phyloP scores from a whole-genome alignment of 176 grass and related monocot genomes.

The Musa beccarii region DNA sequence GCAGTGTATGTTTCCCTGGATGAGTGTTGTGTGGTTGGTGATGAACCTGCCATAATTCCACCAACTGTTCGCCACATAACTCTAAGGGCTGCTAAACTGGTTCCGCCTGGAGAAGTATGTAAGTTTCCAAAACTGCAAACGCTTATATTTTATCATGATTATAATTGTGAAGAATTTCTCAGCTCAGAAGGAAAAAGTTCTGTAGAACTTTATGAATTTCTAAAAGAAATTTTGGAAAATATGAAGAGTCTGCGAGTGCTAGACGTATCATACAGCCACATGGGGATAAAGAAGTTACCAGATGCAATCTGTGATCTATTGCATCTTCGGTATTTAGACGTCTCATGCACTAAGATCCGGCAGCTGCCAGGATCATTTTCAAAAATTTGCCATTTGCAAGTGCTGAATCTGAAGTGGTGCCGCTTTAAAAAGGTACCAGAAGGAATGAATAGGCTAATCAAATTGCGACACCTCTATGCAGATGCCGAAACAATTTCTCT shows the following conservation, averaged over 20 bases:
- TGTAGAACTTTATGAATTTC: too few species aligned
- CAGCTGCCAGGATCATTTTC: not conserved
- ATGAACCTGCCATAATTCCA: too few species aligned
- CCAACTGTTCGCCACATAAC: too few species aligned
- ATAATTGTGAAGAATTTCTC: too few species aligned
- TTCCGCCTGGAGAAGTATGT: too few species aligned
- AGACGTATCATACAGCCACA: constrained; percentile 17
- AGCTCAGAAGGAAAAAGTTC: too few species aligned
- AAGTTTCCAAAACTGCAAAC: too few species aligned
- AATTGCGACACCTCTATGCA: constrained; percentile 23
- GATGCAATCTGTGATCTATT: not conserved
- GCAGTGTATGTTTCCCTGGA: too few species aligned
- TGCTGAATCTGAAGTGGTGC: not conserved
- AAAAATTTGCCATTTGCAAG: not conserved
- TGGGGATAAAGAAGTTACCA: not conserved
- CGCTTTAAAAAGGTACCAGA: constrained; percentile 14
- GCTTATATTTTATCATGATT: too few species aligned
- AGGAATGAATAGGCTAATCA: constrained; percentile 17
- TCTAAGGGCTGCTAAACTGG: too few species aligned
- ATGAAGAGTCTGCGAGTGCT: not conserved
- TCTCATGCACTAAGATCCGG: constrained; percentile 18
- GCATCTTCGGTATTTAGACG: constrained; percentile 21
- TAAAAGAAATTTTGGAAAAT: too few species aligned
- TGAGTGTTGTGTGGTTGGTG: too few species aligned
- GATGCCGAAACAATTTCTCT: not conserved